Conservation (phyloP, 805 yeast species). For the Cyberlindnera petersonii region DNA sequence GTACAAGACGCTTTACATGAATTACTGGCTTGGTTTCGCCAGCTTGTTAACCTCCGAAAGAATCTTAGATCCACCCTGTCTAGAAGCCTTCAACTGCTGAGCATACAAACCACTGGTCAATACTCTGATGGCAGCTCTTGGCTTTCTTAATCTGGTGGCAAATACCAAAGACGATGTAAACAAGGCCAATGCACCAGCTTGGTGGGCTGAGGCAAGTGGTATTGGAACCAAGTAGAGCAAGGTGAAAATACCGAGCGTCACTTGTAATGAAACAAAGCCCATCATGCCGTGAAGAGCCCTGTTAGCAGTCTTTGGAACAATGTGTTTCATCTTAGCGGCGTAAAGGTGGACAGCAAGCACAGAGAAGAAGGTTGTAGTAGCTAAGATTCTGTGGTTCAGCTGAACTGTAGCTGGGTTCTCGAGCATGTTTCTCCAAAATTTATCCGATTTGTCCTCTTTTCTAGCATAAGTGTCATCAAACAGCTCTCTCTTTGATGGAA, state of each 20-base stretch:
- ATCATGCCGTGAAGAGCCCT: slow-evolving; percentile 60
- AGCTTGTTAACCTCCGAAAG: slow-evolving; percentile 35
- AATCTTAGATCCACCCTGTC: slow-evolving; percentile 30
- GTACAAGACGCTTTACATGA: neutral
- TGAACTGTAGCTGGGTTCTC: slow-evolving; percentile 98
- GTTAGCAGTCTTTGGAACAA: slow-evolving; percentile 55
- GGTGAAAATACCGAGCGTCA: slow-evolving; percentile 80
- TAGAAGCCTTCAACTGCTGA: slow-evolving; percentile 25
- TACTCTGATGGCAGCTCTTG: slow-evolving; percentile 42
- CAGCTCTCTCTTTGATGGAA: slow-evolving; percentile 76
- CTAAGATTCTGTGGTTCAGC: slow-evolving; percentile 81
- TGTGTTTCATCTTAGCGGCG: slow-evolving; percentile 49
- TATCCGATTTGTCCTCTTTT: slow-evolving; percentile 61
- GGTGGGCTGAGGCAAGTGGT: slow-evolving; percentile 91
- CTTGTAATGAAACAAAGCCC: slow-evolving; percentile 85
- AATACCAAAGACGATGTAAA: slow-evolving; percentile 73
- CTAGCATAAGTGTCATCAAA: slow-evolving; percentile 72
- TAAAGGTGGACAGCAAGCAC: slow-evolving; percentile 69
- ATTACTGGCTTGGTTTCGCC: slow-evolving; percentile 20
- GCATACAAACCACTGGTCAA: slow-evolving; percentile 33
- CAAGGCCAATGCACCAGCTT: slow-evolving; percentile 91
- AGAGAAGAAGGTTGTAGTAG: slow-evolving; percentile 72
- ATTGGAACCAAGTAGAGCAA: slow-evolving; percentile 86
- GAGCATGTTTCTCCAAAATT: slow-evolving; percentile 86
- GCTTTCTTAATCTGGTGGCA: slow-evolving; percentile 54